Conservation (phyloP, 305 asterid genomes). For the Andrographis paniculata region DNA sequence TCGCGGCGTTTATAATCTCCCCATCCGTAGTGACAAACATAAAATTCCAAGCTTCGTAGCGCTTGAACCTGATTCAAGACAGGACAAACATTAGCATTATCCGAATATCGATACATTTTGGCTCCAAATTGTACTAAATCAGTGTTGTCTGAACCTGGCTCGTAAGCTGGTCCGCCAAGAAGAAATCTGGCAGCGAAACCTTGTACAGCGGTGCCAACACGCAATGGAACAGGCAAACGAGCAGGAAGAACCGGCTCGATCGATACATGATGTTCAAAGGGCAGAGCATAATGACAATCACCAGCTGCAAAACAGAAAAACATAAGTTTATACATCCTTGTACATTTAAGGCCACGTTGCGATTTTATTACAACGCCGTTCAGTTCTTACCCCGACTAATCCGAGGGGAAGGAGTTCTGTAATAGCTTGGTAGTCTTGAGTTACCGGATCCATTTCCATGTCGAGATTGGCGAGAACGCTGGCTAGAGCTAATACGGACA, state of each 20-base stretch:
- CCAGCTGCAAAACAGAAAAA: slow-evolving; percentile 28
- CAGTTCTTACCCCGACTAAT: slow-evolving; percentile 28
- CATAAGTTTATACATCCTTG: not conserved
- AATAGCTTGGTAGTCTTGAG: slow-evolving; percentile 30
- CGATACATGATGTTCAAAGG: slow-evolving; percentile 50
- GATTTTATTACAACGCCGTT: not conserved
- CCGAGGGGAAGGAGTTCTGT: slow-evolving; percentile 53
- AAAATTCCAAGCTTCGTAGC: slow-evolving; percentile 42
- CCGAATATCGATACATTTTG: too few species aligned
- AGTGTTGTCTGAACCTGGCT: slow-evolving; percentile 47
- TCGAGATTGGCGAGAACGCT: slow-evolving; percentile 44
- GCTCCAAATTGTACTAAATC: too few species aligned
- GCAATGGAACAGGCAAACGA: slow-evolving; percentile 30
- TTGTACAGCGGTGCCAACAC: slow-evolving; percentile 44
- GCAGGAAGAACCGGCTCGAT: slow-evolving; percentile 43
- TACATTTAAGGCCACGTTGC: too few species aligned
- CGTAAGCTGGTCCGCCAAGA: slow-evolving; percentile 70
- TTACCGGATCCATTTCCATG: slow-evolving; percentile 48
- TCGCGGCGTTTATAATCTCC: slow-evolving; percentile 38
- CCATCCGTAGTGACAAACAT: slow-evolving; percentile 48
- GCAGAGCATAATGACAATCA: slow-evolving; percentile 33
- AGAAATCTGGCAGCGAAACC: slow-evolving; percentile 58
- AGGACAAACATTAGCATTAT: not conserved
- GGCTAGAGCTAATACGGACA: slow-evolving; percentile 36
- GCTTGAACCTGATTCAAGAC: slow-evolving; percentile 33